Evolutionary conservation across 805 yeast genomes (phyloP).

Genomic region (Kregervanrija fluxuum): DNA sequence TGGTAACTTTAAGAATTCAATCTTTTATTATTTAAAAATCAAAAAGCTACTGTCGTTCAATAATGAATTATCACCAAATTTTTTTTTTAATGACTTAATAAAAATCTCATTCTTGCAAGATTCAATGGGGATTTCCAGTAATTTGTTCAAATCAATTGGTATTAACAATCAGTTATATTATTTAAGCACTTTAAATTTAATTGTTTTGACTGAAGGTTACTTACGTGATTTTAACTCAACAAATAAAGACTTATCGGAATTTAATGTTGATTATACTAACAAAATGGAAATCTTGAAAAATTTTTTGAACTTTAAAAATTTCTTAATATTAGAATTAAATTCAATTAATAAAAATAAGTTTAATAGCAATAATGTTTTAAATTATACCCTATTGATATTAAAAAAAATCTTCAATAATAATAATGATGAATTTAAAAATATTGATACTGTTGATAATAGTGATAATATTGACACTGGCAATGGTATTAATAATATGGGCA

Average conservation of each 20-base stretch:
- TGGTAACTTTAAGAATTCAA: constrained; percentile 22
- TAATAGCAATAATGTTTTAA: too few species aligned
- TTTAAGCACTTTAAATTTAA: constrained; percentile 19
- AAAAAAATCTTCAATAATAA: too few species aligned
- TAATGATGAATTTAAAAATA: too few species aligned
- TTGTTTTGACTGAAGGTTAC: constrained; percentile 15
- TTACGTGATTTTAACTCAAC: constrained; percentile 10
- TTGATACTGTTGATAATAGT: too few species aligned
- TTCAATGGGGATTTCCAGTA: constrained; percentile 19
- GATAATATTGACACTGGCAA: too few species aligned
- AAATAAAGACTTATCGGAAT: constrained; percentile 13
- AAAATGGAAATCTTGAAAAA: constrained; percentile 16
- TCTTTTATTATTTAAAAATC: too few species aligned
- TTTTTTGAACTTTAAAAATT: constrained; percentile 15
- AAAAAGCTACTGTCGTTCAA: background rate
- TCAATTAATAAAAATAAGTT: background rate
- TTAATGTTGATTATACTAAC: constrained; percentile 14
- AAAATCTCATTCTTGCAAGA: constrained; percentile 16
- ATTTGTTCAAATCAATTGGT: constrained; percentile 15
- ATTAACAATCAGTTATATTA: constrained; percentile 18
- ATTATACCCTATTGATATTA: too few species aligned
- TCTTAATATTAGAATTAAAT: constrained; percentile 10
- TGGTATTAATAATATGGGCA: too few species aligned
- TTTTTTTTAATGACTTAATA: constrained; percentile 19
- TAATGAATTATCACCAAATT: constrained; percentile 14